Evolutionary conservation across 306 rosid genomes (phyloP), one percentile per base, ranked within the genome.

Genomic region (Quercus gilva): DNA sequence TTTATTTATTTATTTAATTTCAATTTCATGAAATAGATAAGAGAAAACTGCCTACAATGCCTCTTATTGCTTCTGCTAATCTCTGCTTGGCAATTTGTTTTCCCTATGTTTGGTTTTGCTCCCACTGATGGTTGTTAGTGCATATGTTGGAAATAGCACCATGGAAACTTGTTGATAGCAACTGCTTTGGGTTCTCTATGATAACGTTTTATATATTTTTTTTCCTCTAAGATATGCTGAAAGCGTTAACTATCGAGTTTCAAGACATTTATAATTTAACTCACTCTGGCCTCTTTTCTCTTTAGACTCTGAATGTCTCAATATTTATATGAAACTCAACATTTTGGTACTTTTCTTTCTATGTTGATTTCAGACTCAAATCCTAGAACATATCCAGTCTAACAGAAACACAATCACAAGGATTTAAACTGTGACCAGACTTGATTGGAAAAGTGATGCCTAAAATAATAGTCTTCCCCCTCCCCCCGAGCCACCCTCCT

Each of bases 391-490:
- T 59, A 59, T 23, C 29, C 29, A 59, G 11, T 20, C 26, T 25
- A 14, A 59, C 6, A 23, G 14, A 58, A 58, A 58, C 15, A 23
- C 65, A 23, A 14, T 23, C 65, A 59, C 10, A 58, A 23, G 28
- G 65, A 53, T 76, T 82, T 84, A 73, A 69, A 49, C 56, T 65
- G 25, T 76, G 68, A 43, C 69, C 35, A 74, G 64, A 71, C 25
- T 58, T 75, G 37, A 43, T 75, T 35, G 74, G 75, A 53, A 74
- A 78, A 69, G 52, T 65, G 31, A 59, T 74, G 74, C 8, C 75
- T 65, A 76, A 41, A 41, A 63, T 71, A 58, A 25, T 21, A 11
- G 37, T 71, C 29, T 28, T 0, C 41, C 9, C 43, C 9, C 2
- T 0, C 37, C 37, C 37, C 9, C 41, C 2, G 5, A 7, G 5